Base-by-base conservation (phyloP, 192 early-diverging fungal genomes). In the Chytriomyces hyalinus region DNA sequence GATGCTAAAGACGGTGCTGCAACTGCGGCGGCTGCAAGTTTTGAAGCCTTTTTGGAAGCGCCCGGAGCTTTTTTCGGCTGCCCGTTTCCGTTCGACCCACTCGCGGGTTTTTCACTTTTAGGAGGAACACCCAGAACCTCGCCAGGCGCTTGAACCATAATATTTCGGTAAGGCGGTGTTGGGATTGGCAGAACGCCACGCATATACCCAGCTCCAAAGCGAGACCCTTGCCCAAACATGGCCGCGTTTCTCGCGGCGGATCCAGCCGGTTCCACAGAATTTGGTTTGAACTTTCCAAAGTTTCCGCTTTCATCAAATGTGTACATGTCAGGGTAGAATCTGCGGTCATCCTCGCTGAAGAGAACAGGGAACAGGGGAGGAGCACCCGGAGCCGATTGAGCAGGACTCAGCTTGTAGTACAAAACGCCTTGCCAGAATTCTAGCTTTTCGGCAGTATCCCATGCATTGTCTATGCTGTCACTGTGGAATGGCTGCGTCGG, bases 381-480 rank as follows among this genome's bases (percentile, higher is more conserved):
- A 6, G 48, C 10, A 2, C 20, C 50, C 2, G 11, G 49, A 11
- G 13, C 9, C 11, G 53, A 28, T 11, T 43, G 48, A 53, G 20
- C 13, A 43, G 8, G 6, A 47, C 6, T 6, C 28, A 72, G 46
- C 20, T 36, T 22, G 36, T 71, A 65, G 61, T 72, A 78, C 13
- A 72, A 26, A 49, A 78, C 49, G 3, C 77, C 77, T 17, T 10
- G 60, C 51, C 51, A 78, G 8, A 8, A 17, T 62, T 78, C 69
- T 9, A 78, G 77, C 5, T 62, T 61, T 20, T 72, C 69, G 9
- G 62, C 61, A 6, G 77, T 64, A 7, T 78, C 77, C 61, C 69
- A 70, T 6, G 69, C 77, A 63, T 72, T 78, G 6, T 61, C 62
- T 7, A 78, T 46, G 6, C 44, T 50, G n/a, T 78, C 77, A 57